phyloP scores from a whole-genome alignment of 1,284 basidiomycete species.

The Sanghuangporus weigelae region DNA sequence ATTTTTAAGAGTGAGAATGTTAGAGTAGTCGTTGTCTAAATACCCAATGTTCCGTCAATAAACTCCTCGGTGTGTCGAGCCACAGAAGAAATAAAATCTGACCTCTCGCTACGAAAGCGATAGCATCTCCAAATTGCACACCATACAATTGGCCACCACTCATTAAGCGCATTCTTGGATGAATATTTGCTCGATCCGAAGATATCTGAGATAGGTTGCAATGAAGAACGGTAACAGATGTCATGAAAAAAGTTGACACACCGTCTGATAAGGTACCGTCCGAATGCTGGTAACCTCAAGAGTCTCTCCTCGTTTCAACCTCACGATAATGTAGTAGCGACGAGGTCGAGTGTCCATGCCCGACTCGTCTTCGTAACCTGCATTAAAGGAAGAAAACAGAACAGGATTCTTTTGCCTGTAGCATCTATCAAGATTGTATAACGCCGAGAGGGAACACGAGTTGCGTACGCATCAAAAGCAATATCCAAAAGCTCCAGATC shows the following conservation, averaged over 20 bases:
- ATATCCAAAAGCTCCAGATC: conserved; percentile 20
- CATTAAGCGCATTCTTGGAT: conserved; percentile 60
- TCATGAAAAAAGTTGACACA: conserved; percentile 30
- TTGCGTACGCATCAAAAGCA: conserved; percentile 10
- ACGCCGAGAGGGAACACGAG: neutral
- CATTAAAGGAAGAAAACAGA: conserved; percentile 59
- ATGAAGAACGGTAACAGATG: neutral
- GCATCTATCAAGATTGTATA: neutral
- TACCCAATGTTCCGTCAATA: neutral
- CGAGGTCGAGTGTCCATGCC: conserved; percentile 40
- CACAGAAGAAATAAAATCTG: conserved; percentile 16
- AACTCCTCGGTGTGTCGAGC: neutral
- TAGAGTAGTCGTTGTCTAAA: conserved; percentile 62
- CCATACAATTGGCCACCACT: conserved; percentile 49
- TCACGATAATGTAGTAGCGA: conserved; percentile 60
- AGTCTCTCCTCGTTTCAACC: conserved; percentile 37
- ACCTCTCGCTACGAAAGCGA: conserved; percentile 68
- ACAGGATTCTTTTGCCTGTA: conserved; percentile 31
- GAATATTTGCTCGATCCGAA: conserved; percentile 58
- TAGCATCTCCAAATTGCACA: conserved; percentile 72
- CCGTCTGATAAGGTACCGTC: conserved; percentile 70
- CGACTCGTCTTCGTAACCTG: conserved; percentile 45
- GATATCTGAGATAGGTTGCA: conserved; percentile 43
- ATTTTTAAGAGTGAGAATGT: conserved; percentile 68
- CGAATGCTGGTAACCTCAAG: conserved; percentile 45